Evolutionary conservation across 1,284 basidiomycete species (phyloP), one percentile per base, ranked within the genome.

Genomic region (Xerocomus amazonicus): DNA sequence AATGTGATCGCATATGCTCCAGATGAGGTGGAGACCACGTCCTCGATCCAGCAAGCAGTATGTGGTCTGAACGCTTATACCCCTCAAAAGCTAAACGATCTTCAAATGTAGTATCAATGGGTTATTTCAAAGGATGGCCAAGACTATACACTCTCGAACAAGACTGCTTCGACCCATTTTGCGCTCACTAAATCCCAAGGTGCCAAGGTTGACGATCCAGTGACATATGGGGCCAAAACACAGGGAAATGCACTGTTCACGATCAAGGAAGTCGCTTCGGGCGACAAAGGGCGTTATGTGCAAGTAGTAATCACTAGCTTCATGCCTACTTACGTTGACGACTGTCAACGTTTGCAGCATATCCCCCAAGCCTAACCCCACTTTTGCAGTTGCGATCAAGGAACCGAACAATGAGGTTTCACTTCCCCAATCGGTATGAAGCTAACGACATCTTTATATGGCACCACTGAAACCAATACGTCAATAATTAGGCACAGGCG

Each of bases 111-210:
- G 38, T 39, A 4, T 19, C 51, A 54, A 41, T 55, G 54, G 51
- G n/a, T 17, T 28, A 4, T 57, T 17, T 32, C 41, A 6, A 56
- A 50, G 28, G 41, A 51, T 6, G 3, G 6, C 7, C 43, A 42
- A 9, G 8, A 44, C 34, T 50, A 46, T 28, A 47, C 51, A 0
- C 40, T 55, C 14, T 43, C 51, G 9, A 55, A 56, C 41, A 55
- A 47, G 44, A 28, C 10, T 12, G 17, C 4, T 4, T n/a, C 46
- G 2, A 31, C 26, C 10, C n/a, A 10, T 26, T 41, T 57, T 36
- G 46, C 38, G 8, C 40, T 57, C 17, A 57, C 37, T 12, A 50
- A 48, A 9, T 16, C 41, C 1, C 16, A 37, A 35, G 39, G 26
- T 35, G 34, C 46, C 8, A 19, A 29, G 9, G 3, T 35, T 26